Base-by-base conservation (phyloP, 176 grass and related monocot species). In the Guadua angustifolia region DNA sequence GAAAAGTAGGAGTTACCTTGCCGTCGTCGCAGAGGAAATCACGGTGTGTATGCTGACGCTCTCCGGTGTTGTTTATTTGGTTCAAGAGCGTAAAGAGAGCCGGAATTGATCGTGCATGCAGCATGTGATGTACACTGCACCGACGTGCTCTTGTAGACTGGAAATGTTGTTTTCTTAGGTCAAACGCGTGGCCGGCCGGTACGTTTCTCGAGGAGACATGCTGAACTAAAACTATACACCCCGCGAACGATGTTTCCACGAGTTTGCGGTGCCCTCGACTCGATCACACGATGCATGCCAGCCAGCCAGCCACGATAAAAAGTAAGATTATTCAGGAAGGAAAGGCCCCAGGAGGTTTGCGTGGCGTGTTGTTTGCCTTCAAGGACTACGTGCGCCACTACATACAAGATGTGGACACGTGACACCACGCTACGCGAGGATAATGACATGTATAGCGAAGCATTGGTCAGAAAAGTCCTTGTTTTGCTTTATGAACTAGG, bases 101-200 rank as follows among this genome's bases (percentile, higher is more conserved):
- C 10, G 16, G 47, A 13, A 10, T 19, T 19, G 77, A 22, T 73
- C 67, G 16, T 42, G 75, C 59, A 51, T 17, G 14, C 53, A 57
- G 39, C 39, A 61, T 19, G 75, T 11, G 8, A 8, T 15, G 40
- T 32, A 2, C 67, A 2, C 67, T 15, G 36, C 21, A 22, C 47
- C 14, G 40, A 40, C 56, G 44, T 40, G 11, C 38, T 62, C 59
- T 45, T 74, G 70, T 13, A 2, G 24, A 12, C 82, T 18, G 62
- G 65, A 56, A 83, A 78, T 72, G 86, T n/a, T n/a, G 72, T 56
- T 58, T 53, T 19, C 35, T 42, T 21, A 36, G 56, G 74, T 88
- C 80, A 88, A 83, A 71, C 33, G n/a, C 53, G 65, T 25, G 26
- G 68, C 67, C 84, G 45, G 57, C 85, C 59, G 70, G 61, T 42